Percentiles rank a stretch among this genome's conserved stretches.
phyloP scores from a whole-genome alignment of 2,329 filamentous ascomycete genomes.

The Xylaria sp. region DNA sequence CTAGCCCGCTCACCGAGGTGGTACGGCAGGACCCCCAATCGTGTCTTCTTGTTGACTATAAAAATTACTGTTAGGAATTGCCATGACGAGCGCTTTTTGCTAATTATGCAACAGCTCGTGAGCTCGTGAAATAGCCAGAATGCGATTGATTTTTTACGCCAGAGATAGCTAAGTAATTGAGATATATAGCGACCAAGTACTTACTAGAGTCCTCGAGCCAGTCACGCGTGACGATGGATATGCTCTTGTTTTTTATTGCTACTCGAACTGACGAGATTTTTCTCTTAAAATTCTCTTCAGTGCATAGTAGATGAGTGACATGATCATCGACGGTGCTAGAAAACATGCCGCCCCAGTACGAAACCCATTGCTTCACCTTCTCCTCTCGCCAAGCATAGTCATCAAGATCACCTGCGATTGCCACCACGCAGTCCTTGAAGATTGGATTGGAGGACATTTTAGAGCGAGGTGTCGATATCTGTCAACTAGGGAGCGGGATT shows the following conservation, averaged over 20 bases:
- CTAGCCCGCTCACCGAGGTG: slow-evolving; percentile 43
- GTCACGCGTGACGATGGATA: slow-evolving; percentile 53
- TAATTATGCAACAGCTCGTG: background rate
- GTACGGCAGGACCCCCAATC: slow-evolving; percentile 48
- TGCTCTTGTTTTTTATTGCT: slow-evolving; percentile 45
- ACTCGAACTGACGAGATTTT: slow-evolving; percentile 49
- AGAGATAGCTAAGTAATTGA: background rate
- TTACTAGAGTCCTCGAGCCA: slow-evolving; percentile 58
- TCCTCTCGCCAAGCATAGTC: slow-evolving; percentile 50
- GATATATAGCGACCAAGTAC: background rate
- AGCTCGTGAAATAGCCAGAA: background rate
- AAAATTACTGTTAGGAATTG: background rate
- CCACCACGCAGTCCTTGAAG: slow-evolving; percentile 61
- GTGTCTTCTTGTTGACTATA: slow-evolving; percentile 33
- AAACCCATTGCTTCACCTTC: slow-evolving; percentile 70
- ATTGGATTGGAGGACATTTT: slow-evolving; percentile 5
- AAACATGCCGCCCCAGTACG: slow-evolving; percentile 65
- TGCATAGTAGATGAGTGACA: slow-evolving; percentile 77
- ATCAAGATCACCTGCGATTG: slow-evolving; percentile 63
- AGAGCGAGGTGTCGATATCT: background rate
- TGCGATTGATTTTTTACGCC: background rate
- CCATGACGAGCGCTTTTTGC: background rate
- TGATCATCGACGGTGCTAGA: slow-evolving; percentile 53
- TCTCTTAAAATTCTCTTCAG: slow-evolving; percentile 63
- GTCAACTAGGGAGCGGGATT: background rate